Conservation (phyloP, 495 filamentous ascomycete genomes). For the Talaromyces trachyspermus region DNA sequence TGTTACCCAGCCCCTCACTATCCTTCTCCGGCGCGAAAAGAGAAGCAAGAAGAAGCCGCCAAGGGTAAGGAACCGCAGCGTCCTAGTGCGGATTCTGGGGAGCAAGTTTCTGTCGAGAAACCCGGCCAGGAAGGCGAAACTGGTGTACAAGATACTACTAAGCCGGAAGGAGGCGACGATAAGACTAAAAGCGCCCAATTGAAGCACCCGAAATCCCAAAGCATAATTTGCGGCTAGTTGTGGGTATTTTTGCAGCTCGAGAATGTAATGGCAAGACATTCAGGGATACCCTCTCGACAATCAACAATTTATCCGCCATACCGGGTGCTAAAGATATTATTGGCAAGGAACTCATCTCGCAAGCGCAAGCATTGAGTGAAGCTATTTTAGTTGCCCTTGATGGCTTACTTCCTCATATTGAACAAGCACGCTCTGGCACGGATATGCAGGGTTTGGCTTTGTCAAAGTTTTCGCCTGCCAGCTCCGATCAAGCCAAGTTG, state of each 20-base stretch:
- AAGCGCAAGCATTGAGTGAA: conserved; percentile 76
- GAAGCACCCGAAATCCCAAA: conserved; percentile 84
- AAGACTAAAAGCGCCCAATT: conserved; percentile 66
- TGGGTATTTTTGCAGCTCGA: conserved; percentile 89
- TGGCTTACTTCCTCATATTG: conserved; percentile 79
- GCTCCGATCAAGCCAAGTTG: conserved; percentile 92
- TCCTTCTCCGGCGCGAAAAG: conserved; percentile 78
- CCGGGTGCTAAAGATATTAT: conserved; percentile 86
- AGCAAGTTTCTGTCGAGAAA: no score
- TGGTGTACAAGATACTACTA: conserved; percentile 31
- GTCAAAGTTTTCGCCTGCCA: conserved; percentile 89
- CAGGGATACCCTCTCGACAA: conserved; percentile 90
- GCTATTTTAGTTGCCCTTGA: conserved; percentile 78
- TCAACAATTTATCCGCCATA: conserved; percentile 93
- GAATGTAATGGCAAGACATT: conserved; percentile 97
- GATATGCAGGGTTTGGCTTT: conserved; percentile 93
- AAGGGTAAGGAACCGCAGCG: conserved; percentile 44
- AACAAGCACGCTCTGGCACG: conserved; percentile 76
- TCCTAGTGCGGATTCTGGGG: no score
- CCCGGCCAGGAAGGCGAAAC: no score
- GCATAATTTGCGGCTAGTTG: conserved; percentile 81
- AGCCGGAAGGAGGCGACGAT: conserved; percentile 35
- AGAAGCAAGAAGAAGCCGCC: conserved; percentile 53
- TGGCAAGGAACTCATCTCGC: conserved; percentile 78
- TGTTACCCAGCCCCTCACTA: conserved; percentile 79